phyloP scores from a whole-genome alignment of 306 rosid genomes.

The Ormosia emarginata region DNA sequence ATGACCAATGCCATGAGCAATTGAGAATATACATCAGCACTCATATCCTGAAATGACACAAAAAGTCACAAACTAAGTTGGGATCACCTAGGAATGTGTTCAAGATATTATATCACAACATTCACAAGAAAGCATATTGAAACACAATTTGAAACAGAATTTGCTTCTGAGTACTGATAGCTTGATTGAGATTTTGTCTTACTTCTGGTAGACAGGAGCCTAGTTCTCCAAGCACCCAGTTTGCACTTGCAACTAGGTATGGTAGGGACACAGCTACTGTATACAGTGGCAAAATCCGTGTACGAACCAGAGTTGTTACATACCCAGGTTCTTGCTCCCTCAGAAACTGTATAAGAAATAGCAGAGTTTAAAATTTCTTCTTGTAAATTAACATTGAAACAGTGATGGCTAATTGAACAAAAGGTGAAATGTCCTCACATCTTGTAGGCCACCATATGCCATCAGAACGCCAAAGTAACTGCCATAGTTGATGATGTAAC shows the following conservation, averaged over 20 bases:
- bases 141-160: background rate
- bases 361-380: background rate
- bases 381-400: conserved; percentile 10
- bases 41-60: conserved; percentile 62
- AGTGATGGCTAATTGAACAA: conserved; percentile 5
- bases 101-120: background rate
- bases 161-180: conserved; percentile 20
- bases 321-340: conserved; percentile 73
- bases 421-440: conserved; percentile 57
- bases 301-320: conserved; percentile 45
- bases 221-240: conserved; percentile 94
- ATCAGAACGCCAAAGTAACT: conserved; percentile 85
- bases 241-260: conserved; percentile 75
- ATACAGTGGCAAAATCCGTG: conserved; percentile 73
- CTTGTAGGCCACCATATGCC: conserved; percentile 81
- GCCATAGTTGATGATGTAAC: conserved; percentile 32
- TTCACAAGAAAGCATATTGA: conserved; percentile 13
- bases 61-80: conserved; percentile 8
- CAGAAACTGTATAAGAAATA: conserved; percentile 60
- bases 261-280: conserved; percentile 42
- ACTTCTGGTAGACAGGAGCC: conserved; percentile 85
- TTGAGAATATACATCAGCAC: conserved; percentile 68
- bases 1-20: conserved; percentile 70
- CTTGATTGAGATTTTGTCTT: conserved; percentile 31
- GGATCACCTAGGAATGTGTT: background rate